Conservation (phyloP, 23 red algal genomes). For the Gracilaria domingensis region DNA sequence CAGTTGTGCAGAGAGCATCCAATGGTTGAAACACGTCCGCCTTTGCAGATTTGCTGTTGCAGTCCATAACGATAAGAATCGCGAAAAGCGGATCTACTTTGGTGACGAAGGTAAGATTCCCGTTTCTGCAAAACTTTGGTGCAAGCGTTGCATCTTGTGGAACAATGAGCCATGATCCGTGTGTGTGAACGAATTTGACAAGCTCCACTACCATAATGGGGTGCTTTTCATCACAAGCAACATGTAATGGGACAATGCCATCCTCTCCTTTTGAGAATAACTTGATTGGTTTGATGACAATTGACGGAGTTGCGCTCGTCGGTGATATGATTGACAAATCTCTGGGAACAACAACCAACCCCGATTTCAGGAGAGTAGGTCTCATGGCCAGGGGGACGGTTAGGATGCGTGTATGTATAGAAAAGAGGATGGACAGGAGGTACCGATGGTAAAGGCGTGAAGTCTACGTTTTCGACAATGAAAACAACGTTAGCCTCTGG, state of each 20-base stretch:
- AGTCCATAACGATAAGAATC: conserved; percentile 41
- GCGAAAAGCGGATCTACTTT: conserved; percentile 62
- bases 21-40: conserved; percentile 56
- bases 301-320: neutral
- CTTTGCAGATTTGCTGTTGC: conserved; percentile 13
- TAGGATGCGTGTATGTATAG: neutral
- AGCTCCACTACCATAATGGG: conserved; percentile 41
- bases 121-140: conserved; percentile 50
- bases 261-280: neutral
- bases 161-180: conserved; percentile 52
- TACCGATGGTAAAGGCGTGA: neutral
- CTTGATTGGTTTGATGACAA: conserved; percentile 6
- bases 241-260: neutral
- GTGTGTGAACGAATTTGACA: conserved; percentile 28
- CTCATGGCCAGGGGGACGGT: neutral
- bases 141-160: conserved; percentile 21
- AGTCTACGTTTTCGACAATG: neutral
- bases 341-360: conserved; percentile 3
- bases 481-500: neutral
- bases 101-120: conserved; percentile 63
- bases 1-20: conserved; percentile 38
- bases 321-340: neutral
- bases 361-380: neutral
- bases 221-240: conserved; percentile 2
- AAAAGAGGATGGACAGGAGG: neutral